Evolutionary conservation across 768 basidiomycete genomes (phyloP).

Genomic region (Hydnum rufescens): DNA sequence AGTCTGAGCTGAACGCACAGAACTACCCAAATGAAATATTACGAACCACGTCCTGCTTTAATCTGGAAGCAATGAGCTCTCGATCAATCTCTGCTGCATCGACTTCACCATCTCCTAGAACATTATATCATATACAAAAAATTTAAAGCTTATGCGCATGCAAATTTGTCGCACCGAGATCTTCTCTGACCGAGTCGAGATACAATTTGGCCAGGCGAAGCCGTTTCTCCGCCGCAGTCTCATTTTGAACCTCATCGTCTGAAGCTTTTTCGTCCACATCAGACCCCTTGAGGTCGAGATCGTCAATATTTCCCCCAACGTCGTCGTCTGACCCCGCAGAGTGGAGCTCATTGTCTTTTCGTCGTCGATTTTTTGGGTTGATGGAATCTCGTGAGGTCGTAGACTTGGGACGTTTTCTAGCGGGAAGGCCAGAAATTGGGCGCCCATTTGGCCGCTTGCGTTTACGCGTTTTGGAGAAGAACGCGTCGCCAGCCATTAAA

Average conservation of each 20-base stretch:
- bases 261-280: constrained; percentile 38
- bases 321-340: constrained; percentile 18
- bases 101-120: constrained; percentile 63
- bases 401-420: neutral
- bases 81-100: constrained; percentile 93
- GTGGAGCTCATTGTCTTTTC: constrained; percentile 43
- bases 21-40: no score
- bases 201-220: constrained; percentile 81
- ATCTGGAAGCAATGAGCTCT: constrained; percentile 72
- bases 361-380: neutral
- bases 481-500: constrained; percentile 30
- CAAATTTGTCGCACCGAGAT: constrained; percentile 30
- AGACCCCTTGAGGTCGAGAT: constrained; percentile 47
- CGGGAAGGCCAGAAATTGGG: neutral
- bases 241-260: constrained; percentile 68
- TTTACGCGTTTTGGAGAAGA: constrained; percentile 36
- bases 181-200: constrained; percentile 63
- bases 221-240: constrained; percentile 87
- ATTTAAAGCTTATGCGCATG: neutral
- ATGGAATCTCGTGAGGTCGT: neutral
- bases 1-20: no score
- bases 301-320: constrained; percentile 30
- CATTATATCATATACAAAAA: neutral
- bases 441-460: constrained; percentile 13
- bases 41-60: constrained; percentile 72